Evolutionary conservation across 2,329 filamentous ascomycete genomes (phyloP).

Genomic region (Penicillium sp.): DNA sequence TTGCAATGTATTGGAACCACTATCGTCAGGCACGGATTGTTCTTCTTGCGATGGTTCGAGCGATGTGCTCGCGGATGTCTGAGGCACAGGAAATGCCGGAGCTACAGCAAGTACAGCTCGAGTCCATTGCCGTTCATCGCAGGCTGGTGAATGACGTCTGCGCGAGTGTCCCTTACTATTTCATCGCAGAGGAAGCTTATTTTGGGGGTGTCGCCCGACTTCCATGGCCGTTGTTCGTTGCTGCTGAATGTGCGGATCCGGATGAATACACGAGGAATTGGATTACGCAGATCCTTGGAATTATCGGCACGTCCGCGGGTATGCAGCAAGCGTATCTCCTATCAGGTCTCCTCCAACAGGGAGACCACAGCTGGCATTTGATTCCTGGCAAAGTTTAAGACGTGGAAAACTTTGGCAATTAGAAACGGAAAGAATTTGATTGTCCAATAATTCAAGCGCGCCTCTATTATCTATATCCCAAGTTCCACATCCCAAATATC

Average conservation of each 20-base stretch:
- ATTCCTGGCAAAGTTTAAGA: too few relatives aligned
- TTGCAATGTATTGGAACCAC: constrained; percentile 23
- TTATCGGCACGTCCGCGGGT: background rate
- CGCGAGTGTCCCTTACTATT: constrained; percentile 19
- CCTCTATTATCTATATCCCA: too few relatives aligned
- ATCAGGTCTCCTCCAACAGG: too few relatives aligned
- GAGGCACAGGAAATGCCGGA: too few relatives aligned
- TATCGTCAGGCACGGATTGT: constrained; percentile 25
- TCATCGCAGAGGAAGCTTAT: constrained; percentile 5
- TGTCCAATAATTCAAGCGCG: too few relatives aligned
- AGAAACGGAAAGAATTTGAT: too few relatives aligned
- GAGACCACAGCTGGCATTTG: too few relatives aligned
- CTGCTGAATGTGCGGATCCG: background rate
- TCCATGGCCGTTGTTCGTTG: constrained; percentile 22
- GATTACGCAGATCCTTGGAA: background rate
- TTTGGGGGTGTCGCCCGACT: constrained; percentile 13
- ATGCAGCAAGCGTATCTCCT: background rate
- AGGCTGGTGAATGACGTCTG: constrained; percentile 19
- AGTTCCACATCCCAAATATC: too few relatives aligned
- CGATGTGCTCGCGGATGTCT: background rate
- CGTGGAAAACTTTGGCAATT: too few relatives aligned
- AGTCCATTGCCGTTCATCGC: constrained; percentile 2
- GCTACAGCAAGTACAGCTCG: constrained; percentile 3
- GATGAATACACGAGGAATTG: background rate
- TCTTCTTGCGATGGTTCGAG: constrained; percentile 13